Evolutionary conservation across 257 asterid species (phyloP).

Genomic region (Ilex asprella): DNA sequence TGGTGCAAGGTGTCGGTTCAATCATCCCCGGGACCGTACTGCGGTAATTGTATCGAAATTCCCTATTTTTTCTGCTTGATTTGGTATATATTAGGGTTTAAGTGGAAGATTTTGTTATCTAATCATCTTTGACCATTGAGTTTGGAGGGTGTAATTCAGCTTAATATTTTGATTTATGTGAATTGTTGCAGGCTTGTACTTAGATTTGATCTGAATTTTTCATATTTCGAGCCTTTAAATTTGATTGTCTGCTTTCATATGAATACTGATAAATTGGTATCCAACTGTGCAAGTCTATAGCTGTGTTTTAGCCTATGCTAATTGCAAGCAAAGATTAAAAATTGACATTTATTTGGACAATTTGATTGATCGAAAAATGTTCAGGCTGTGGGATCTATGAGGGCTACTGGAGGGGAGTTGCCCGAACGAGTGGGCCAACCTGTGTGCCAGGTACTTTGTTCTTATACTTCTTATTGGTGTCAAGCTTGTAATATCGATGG

Average conservation of each 20-base stretch:
- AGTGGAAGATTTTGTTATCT: slow-evolving; percentile 8
- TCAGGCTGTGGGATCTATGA: slow-evolving; percentile 63
- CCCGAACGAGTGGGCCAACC: slow-evolving; percentile 82
- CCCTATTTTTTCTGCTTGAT: neutral
- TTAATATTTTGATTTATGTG: slow-evolving; percentile 17
- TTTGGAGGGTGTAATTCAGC: slow-evolving; percentile 11
- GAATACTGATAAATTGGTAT: neutral
- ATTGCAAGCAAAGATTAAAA: slow-evolving; percentile 1
- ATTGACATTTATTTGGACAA: slow-evolving; percentile 26
- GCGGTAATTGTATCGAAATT: slow-evolving; percentile 26
- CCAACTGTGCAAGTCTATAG: neutral
- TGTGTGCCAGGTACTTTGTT: slow-evolving; percentile 58
- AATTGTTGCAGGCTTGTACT: slow-evolving; percentile 19
- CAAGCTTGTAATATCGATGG: neutral
- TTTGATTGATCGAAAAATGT: slow-evolving; percentile 14
- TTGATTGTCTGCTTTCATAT: neutral
- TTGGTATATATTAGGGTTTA: neutral
- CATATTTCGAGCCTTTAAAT: slow-evolving; percentile 7
- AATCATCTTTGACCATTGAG: slow-evolving; percentile 29
- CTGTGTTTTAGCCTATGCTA: neutral
- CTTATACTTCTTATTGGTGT: neutral
- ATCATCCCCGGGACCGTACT: slow-evolving; percentile 80
- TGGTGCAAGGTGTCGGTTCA: slow-evolving; percentile 90
- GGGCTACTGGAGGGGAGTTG: slow-evolving; percentile 60
- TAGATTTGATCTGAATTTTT: slow-evolving; percentile 6